These are phyloP conservation scores for Pseudofabraea citricarpa DNA, from an alignment of 2,329 filamentous ascomycete species.

Conservation along the genomic window DNA sequence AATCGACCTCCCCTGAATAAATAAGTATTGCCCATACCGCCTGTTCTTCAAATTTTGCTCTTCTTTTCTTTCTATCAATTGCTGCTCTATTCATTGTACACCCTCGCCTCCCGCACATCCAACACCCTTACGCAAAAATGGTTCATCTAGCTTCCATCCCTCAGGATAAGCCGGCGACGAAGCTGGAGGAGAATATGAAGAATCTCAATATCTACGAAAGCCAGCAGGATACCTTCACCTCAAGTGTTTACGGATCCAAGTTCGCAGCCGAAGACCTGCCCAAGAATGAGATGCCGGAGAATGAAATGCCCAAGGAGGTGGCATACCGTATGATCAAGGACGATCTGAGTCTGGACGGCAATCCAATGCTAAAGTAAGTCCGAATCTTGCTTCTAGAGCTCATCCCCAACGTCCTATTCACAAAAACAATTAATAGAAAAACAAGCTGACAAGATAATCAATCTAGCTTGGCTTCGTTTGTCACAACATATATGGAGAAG, in stretches of 20 bases:
- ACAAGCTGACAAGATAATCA: conserved; percentile 9
- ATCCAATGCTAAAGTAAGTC: conserved; percentile 77
- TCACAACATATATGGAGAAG: conserved; percentile 97
- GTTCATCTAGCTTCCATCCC: conserved; percentile 42
- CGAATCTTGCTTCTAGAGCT: no score
- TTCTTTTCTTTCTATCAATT: no score
- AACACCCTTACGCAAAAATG: conserved; percentile 30
- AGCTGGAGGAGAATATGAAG: conserved; percentile 36
- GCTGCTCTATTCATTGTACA: not conserved
- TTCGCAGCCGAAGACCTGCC: conserved; percentile 81
- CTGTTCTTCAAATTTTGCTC: not conserved
- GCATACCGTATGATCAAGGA: conserved; percentile 98
- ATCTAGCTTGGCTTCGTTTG: conserved; percentile 78
- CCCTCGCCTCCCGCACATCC: not conserved
- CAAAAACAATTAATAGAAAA: no score
- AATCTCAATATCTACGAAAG: conserved; percentile 36
- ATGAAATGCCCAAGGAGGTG: conserved; percentile 84
- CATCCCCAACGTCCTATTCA: no score
- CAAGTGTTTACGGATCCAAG: conserved; percentile 72
- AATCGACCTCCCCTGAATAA: not conserved
- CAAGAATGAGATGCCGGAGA: conserved; percentile 78
- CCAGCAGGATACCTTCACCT: conserved; percentile 21
- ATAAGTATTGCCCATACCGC: not conserved
- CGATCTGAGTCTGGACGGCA: conserved; percentile 85
- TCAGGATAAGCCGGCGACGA: conserved; percentile 19